phyloP scores from a whole-genome alignment of 1,284 basidiomycete species.

The Trichosporon coremiiforme region DNA sequence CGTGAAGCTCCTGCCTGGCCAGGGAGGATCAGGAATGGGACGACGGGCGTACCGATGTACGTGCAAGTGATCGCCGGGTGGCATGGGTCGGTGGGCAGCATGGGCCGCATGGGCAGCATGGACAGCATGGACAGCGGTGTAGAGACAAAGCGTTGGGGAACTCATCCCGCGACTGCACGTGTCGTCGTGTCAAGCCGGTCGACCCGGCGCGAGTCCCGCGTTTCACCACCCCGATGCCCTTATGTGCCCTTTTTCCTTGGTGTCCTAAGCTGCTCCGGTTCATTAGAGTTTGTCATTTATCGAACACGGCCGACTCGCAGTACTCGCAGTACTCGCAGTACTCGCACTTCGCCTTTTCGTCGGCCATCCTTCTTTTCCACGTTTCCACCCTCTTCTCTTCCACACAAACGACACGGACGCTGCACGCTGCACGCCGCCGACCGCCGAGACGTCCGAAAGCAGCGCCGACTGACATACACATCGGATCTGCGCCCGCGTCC shows the following conservation, averaged over 20 bases:
- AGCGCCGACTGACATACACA: background rate
- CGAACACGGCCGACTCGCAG: background rate
- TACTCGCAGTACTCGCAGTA: no score
- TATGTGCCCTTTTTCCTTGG: background rate
- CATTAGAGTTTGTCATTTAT: constrained; percentile 12
- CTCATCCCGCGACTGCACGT: background rate
- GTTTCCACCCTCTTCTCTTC: constrained; percentile 1
- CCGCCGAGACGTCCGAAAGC: background rate
- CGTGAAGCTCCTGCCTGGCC: background rate
- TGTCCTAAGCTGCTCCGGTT: constrained; percentile 1
- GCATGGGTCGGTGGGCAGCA: background rate
- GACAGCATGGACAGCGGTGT: no score
- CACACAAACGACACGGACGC: background rate
- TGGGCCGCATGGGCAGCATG: no score
- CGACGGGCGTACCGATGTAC: background rate
- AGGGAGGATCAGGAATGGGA: background rate
- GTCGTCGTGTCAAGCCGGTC: constrained; percentile 11
- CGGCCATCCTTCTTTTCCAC: constrained; percentile 8
- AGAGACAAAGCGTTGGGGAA: background rate
- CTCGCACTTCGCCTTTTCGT: constrained; percentile 9
- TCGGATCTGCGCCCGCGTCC: background rate
- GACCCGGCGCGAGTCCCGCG: constrained; percentile 6
- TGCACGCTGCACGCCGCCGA: background rate
- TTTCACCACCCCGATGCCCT: constrained; percentile 7
- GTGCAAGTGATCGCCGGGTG: constrained; percentile 6